Conservation (phyloP, 352 stramenopile species). For the Globisporangium alternatum region DNA sequence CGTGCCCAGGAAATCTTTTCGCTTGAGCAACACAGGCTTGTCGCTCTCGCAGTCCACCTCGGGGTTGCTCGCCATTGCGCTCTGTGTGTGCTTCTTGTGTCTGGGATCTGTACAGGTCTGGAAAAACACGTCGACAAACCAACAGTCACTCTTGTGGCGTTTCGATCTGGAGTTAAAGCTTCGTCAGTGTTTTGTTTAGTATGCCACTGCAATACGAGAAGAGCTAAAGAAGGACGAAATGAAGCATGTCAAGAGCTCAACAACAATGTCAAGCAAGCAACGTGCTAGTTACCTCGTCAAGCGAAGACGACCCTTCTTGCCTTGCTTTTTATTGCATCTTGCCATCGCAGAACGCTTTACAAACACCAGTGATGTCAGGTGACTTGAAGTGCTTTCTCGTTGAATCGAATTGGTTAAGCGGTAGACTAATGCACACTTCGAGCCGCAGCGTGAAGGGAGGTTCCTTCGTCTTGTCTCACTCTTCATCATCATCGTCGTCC, state of each 20-base stretch:
- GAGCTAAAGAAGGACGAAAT: background rate
- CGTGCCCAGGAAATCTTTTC: slow-evolving; percentile 70
- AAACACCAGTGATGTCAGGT: background rate
- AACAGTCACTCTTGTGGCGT: background rate
- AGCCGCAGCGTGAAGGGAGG: background rate
- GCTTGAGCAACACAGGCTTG: slow-evolving; percentile 53
- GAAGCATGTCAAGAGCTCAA: background rate
- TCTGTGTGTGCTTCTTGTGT: background rate
- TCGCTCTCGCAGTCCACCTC: slow-evolving; percentile 34
- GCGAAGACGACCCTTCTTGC: background rate
- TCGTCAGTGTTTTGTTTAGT: background rate
- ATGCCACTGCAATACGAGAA: background rate
- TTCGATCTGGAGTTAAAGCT: background rate
- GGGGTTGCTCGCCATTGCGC: slow-evolving; percentile 33
- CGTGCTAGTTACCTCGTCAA: background rate
- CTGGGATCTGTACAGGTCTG: background rate
- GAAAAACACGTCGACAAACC: background rate
- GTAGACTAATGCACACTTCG: too few relatives aligned
- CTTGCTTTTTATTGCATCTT: too few relatives aligned
- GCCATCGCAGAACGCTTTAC: background rate
- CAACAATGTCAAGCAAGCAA: background rate
- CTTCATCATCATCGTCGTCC: slow-evolving; percentile 51
- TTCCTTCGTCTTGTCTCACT: background rate
- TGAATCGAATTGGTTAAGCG: background rate
- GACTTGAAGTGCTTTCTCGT: background rate